Percentiles rank a stretch among this genome's conserved stretches.
These are phyloP conservation scores for Stropharia rugosoannulata DNA, from an alignment of 768 basidiomycete genomes.

Conservation along the genomic window DNA sequence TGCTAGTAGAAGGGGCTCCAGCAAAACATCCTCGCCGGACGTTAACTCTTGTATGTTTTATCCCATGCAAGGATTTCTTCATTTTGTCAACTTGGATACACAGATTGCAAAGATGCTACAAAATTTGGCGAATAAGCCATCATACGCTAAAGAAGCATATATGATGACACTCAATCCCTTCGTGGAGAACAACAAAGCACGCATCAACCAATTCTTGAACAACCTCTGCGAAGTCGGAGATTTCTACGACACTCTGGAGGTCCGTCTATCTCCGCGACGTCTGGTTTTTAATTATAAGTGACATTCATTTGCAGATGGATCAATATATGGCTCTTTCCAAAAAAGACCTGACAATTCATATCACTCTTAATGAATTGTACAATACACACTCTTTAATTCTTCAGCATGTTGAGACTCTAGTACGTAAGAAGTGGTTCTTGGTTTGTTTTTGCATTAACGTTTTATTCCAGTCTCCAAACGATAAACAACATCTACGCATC, in stretches of 20 bases:
- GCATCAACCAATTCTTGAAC: slow-evolving; percentile 97
- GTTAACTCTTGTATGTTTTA: slow-evolving; percentile 73
- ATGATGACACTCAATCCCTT: slow-evolving; percentile 99
- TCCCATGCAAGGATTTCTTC: background rate
- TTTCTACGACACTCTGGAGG: slow-evolving; percentile 98
- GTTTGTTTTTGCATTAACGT: background rate
- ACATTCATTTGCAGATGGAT: slow-evolving; percentile 71
- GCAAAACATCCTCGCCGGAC: slow-evolving; percentile 98
- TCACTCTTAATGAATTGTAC: slow-evolving; percentile 98
- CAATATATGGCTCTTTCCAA: slow-evolving; percentile 99
- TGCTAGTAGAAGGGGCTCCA: slow-evolving; percentile 97
- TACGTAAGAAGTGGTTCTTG: slow-evolving; percentile 37
- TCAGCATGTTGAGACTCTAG: slow-evolving; percentile 93
- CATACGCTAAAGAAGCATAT: slow-evolving; percentile 95
- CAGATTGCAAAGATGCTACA: slow-evolving; percentile 99
- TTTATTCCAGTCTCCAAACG: slow-evolving; percentile 79
- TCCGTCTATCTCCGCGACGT: slow-evolving; percentile 28
- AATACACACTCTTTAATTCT: slow-evolving; percentile 95
- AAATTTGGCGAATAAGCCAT: slow-evolving; percentile 98
- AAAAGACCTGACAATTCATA: slow-evolving; percentile 97
- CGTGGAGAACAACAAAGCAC: slow-evolving; percentile 96
- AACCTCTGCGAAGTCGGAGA: slow-evolving; percentile 97
- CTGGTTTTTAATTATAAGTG: background rate
- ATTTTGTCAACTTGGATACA: background rate
- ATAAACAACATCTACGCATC: slow-evolving; percentile 96